phyloP scores from a whole-genome alignment of 345 rosid genomes.

The Lumnitzera littorea region DNA sequence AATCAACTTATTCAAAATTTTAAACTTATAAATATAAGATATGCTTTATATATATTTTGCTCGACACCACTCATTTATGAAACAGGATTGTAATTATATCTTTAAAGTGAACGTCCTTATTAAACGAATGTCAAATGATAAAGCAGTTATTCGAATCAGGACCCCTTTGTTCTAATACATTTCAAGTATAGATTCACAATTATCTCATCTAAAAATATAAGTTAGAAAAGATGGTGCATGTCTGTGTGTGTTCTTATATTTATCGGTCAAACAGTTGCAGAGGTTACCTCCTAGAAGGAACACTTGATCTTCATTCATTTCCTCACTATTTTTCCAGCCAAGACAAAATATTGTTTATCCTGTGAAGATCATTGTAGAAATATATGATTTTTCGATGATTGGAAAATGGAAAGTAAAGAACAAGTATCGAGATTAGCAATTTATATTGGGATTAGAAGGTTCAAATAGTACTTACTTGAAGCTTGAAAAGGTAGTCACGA shows the following conservation, averaged over 20 bases:
- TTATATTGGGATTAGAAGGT: background rate
- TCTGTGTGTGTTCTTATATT: background rate
- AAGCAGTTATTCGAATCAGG: no score
- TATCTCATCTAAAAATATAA: background rate
- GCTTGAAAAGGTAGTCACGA: slow-evolving; percentile 29
- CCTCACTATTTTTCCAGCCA: slow-evolving; percentile 27
- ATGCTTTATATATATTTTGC: no score
- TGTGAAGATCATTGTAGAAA: background rate
- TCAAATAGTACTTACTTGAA: slow-evolving; percentile 16
- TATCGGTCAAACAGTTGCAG: background rate
- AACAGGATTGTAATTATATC: no score
- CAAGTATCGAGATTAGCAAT: background rate
- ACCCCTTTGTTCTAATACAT: no score
- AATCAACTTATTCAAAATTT: no score
- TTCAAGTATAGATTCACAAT: no score
- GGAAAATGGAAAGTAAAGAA: background rate
- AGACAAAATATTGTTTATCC: slow-evolving; percentile 21
- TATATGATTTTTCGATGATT: no score
- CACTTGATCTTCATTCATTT: slow-evolving; percentile 21
- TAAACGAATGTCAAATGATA: no score
- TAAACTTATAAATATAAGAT: no score
- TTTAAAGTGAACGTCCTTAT: no score
- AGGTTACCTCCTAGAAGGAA: slow-evolving; percentile 27
- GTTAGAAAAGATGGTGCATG: background rate
- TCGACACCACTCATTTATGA: no score